phyloP scores from a whole-genome alignment of 139 green algal genomes.

The Ostreobium quekettii region DNA sequence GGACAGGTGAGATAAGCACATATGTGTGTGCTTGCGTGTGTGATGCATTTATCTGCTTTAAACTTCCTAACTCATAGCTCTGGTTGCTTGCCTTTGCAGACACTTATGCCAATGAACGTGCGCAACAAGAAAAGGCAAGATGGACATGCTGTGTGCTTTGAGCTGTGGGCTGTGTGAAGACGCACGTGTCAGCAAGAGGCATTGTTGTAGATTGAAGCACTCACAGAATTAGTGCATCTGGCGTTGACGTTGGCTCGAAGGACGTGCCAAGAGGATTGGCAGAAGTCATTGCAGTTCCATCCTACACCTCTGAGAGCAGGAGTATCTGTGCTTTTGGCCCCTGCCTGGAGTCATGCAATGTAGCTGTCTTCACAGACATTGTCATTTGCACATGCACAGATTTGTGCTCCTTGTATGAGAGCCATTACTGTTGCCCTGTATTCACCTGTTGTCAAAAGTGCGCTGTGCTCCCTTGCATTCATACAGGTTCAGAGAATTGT shows the following conservation, averaged over 20 bases:
- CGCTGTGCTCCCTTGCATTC: too few species aligned
- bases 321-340: too few species aligned
- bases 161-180: not conserved
- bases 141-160: not conserved
- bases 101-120: not conserved
- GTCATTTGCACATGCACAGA: not conserved
- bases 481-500: slow-evolving; percentile 47
- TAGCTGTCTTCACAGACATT: slow-evolving; percentile 4
- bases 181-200: too few species aligned
- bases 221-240: too few species aligned
- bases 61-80: not conserved
- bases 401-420: not conserved
- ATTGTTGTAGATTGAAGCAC: too few species aligned
- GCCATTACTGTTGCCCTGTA: slow-evolving; percentile 21
- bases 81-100: not conserved
- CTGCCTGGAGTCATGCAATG: too few species aligned
- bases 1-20: slow-evolving; percentile 51
- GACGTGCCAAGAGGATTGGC: too few species aligned
- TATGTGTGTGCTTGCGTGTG: slow-evolving; percentile 18
- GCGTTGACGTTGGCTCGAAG: too few species aligned
- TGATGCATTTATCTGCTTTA: not conserved
- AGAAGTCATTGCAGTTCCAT: too few species aligned
- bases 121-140: not conserved
- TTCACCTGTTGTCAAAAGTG: too few species aligned
- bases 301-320: too few species aligned